Conservation (phyloP, 1,284 basidiomycete species). For the Trametes versicolor region DNA sequence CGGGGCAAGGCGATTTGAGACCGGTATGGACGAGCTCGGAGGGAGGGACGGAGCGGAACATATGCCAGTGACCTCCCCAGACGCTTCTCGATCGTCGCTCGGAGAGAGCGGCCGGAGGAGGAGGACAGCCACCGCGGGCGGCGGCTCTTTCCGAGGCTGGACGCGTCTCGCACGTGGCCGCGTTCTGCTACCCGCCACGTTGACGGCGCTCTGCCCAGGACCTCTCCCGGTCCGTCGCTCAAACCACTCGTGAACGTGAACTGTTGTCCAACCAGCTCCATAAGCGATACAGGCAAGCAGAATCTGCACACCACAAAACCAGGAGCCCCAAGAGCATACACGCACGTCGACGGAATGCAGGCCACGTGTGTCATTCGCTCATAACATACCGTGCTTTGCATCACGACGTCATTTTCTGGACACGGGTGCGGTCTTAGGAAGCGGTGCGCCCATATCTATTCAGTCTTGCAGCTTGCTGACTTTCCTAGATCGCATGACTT, state of each 20-base stretch:
- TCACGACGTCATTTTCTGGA: neutral
- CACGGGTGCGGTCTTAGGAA: too few species aligned
- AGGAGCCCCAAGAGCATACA: neutral
- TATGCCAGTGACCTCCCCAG: neutral
- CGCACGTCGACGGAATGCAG: neutral
- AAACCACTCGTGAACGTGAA: too few species aligned
- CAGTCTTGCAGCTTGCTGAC: too few species aligned
- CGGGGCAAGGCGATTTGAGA: neutral
- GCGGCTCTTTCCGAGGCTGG: neutral
- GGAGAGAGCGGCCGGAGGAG: neutral
- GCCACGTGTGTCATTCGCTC: neutral
- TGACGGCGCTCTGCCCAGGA: neutral
- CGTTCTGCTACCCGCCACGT: neutral
- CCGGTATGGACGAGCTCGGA: neutral
- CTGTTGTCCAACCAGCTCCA: neutral
- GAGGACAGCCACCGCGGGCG: neutral
- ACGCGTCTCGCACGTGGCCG: conserved; percentile 1
- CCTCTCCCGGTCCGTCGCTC: neutral
- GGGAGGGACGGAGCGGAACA: neutral
- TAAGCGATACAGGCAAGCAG: neutral
- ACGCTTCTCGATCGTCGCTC: neutral
- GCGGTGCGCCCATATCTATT: too few species aligned
- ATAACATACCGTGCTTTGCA: neutral
- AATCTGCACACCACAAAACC: neutral
- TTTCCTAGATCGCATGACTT: too few species aligned